Percentiles rank a stretch among this genome's conserved stretches.
phyloP scores from a whole-genome alignment of 495 filamentous ascomycete genomes.

The Trichoderma reesei region DNA sequence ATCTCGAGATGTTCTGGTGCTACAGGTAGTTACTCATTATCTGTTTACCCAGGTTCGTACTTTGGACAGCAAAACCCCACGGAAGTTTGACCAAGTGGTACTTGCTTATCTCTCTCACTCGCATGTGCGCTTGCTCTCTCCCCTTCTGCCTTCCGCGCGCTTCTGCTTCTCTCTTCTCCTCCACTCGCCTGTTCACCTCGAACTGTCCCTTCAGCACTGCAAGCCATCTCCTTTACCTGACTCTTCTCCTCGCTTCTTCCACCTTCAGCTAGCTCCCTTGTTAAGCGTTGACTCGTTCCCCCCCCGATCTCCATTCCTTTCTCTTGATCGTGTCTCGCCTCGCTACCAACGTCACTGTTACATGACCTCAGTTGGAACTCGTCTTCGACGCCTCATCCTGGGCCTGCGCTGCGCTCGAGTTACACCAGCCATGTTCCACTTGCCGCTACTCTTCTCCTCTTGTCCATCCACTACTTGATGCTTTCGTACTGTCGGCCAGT shows the following conservation, averaged over 20 bases:
- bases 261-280: neutral
- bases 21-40: neutral
- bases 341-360: neutral
- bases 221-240: neutral
- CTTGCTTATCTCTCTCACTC: no score
- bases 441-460: neutral
- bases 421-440: slow-evolving; percentile 11
- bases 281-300: neutral
- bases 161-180: neutral
- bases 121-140: neutral
- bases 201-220: neutral
- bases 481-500: neutral
- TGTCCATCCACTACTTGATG: slow-evolving; percentile 3
- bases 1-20: neutral
- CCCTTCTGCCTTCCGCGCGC: neutral
- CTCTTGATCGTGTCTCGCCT: neutral
- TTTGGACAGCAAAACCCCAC: no score
- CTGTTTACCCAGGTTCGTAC: neutral
- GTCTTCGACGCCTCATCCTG: neutral
- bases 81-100: no score
- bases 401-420: slow-evolving; percentile 1
- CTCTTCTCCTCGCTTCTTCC: neutral
- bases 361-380: neutral
- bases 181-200: neutral
- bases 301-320: neutral